Percentiles rank a stretch among this genome's conserved stretches.
Conservation (phyloP, 2,329 filamentous ascomycete species). For the Aurifilum marmelostoma region DNA sequence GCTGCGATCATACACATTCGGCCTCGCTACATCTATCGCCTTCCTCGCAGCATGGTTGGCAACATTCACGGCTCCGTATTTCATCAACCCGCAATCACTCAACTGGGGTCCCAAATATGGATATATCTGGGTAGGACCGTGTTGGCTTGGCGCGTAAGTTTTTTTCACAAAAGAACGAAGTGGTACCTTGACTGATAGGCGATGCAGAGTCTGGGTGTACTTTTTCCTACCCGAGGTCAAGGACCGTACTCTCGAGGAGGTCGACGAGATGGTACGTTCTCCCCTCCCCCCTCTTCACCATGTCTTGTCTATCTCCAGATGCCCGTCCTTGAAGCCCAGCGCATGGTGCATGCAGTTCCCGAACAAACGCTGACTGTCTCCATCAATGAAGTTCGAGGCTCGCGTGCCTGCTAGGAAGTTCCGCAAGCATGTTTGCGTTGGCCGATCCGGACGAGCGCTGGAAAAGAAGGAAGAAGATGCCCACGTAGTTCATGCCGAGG, state of each 20-base stretch:
- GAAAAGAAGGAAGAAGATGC: conserved; percentile 26
- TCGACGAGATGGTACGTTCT: conserved; percentile 56
- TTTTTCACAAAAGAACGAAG: no score
- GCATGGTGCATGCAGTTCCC: no score
- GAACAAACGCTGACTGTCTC: conserved; percentile 17
- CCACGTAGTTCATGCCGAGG: conserved; percentile 25
- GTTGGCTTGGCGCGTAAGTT: conserved; percentile 37
- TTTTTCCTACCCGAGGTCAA: conserved; percentile 59
- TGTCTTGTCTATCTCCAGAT: background rate
- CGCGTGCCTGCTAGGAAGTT: conserved; percentile 48
- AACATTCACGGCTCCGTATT: conserved; percentile 62
- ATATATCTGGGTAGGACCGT: conserved; percentile 55
- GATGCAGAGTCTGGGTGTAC: conserved; percentile 43
- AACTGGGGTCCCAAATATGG: conserved; percentile 63
- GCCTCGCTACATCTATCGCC: conserved; percentile 55
- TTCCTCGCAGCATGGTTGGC: conserved; percentile 61
- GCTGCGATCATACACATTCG: conserved; percentile 60
- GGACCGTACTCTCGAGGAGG: conserved; percentile 56
- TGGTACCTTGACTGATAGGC: background rate
- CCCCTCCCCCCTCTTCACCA: no score
- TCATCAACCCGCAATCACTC: conserved; percentile 57
- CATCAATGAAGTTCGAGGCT: conserved; percentile 38
- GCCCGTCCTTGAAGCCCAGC: conserved; percentile 6
- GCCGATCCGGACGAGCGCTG: conserved; percentile 18
- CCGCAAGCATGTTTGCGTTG: conserved; percentile 39